Evolutionary conservation across 306 rosid species (phyloP).

Genomic region (Gynostemma pentaphyllum): DNA sequence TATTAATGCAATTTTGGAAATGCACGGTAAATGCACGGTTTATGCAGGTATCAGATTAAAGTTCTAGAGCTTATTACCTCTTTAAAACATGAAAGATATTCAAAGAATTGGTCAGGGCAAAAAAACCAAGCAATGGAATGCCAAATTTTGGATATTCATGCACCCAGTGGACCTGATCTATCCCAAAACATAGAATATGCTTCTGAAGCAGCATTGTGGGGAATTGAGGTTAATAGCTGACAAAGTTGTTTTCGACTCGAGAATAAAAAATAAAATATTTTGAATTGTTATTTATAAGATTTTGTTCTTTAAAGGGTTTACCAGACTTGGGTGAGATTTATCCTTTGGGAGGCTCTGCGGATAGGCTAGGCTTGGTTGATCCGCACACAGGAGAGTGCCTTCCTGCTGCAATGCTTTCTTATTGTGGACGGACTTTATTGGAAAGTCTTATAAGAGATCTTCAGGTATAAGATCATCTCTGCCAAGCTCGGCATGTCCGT

Average conservation of each 20-base stretch:
- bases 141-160: constrained; percentile 57
- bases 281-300: constrained; percentile 28
- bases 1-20: neutral
- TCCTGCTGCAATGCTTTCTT: constrained; percentile 96
- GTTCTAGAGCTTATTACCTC: constrained; percentile 59
- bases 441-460: constrained; percentile 95
- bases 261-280: neutral
- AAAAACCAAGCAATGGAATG: constrained; percentile 32
- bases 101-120: constrained; percentile 34
- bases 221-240: constrained; percentile 68
- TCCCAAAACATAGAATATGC: constrained; percentile 72
- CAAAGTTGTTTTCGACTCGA: constrained; percentile 1
- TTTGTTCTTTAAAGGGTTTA: constrained; percentile 69
- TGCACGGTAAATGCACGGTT: neutral
- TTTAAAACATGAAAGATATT: constrained; percentile 34
- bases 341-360: constrained; percentile 97
- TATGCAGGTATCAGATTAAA: constrained; percentile 69
- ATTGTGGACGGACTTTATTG: constrained; percentile 92
- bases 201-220: constrained; percentile 94
- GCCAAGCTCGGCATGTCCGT: constrained; percentile 8
- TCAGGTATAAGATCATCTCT: constrained; percentile 61
- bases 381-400: constrained; percentile 81
- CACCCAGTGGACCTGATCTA: constrained; percentile 73
- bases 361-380: constrained; percentile 90
- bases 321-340: constrained; percentile 95